Percentiles rank a stretch among this genome's conserved stretches.
phyloP scores from a whole-genome alignment of 1,284 basidiomycete species.

The Malassezia dermatis region DNA sequence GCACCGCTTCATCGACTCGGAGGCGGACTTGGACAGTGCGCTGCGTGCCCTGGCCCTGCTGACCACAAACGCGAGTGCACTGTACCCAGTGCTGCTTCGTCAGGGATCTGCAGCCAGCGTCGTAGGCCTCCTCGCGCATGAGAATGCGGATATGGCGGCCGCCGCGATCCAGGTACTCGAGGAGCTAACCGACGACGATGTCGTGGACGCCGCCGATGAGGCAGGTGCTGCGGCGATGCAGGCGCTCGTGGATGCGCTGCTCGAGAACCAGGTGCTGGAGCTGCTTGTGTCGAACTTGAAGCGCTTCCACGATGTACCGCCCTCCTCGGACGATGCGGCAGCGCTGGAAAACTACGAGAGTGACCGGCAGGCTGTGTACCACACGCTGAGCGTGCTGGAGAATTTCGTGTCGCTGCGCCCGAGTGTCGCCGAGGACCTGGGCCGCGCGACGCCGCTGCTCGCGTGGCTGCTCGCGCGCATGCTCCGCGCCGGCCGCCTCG shows the following conservation, averaged over 20 bases:
- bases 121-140: slow-evolving; percentile 61
- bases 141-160: slow-evolving; percentile 41
- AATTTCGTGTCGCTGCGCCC: slow-evolving; percentile 80
- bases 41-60: slow-evolving; percentile 71
- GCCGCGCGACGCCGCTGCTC: slow-evolving; percentile 63
- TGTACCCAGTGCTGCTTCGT: slow-evolving; percentile 79
- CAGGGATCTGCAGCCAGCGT: slow-evolving; percentile 62
- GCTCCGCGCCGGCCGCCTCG: slow-evolving; percentile 52
- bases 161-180: slow-evolving; percentile 54
- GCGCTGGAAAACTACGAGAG: slow-evolving; percentile 20
- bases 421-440: slow-evolving; percentile 57
- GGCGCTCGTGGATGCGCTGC: slow-evolving; percentile 48
- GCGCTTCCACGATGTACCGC: slow-evolving; percentile 28
- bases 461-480: slow-evolving; percentile 67
- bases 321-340: slow-evolving; percentile 8
- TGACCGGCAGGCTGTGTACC: slow-evolving; percentile 35
- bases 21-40: slow-evolving; percentile 78
- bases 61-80: slow-evolving; percentile 70
- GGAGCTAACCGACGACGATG: slow-evolving; percentile 92
- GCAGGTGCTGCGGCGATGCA: slow-evolving; percentile 48
- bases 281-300: slow-evolving; percentile 75
- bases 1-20: slow-evolving; percentile 88
- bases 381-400: slow-evolving; percentile 65
- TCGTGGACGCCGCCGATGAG: slow-evolving; percentile 56
- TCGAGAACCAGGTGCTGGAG: slow-evolving; percentile 72